Evolutionary conservation across 208 protist genomes (phyloP), one percentile per base, ranked within the genome.

Genomic region (Leishmania guyanensis): DNA sequence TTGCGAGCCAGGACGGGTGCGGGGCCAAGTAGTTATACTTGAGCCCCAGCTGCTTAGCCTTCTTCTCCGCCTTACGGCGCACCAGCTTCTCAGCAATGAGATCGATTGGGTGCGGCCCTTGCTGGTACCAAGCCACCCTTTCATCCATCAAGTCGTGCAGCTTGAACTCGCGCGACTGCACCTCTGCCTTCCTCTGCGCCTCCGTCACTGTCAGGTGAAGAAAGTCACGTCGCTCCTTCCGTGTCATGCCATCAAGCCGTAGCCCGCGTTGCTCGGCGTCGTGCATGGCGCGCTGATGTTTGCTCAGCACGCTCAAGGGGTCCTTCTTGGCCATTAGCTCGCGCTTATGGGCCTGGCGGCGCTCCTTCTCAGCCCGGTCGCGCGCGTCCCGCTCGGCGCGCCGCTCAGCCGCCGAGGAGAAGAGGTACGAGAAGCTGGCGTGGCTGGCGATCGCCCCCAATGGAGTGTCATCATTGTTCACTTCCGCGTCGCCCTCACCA

Each of bases 71-170:
- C 77, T 97, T 97, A 53, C 88, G 75, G 26, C 81, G 76, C 26
- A 97, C 92, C 22, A 97, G 90, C 70, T 93, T 94, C 74, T 97
- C 92, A 8, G 93, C 83, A 78, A 97, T 95, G 71, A 96, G 75
- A 79, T 97, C 94, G 81, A 97, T 91, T 3, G 94, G 94, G 78
- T 92, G 87, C 16, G 94, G 94, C 0, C 93, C 94, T 78, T 97
- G 94, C 85, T 97, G 94, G 69, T 97, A 97, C 93, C 94, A 97
- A 68, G 89, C 92, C 4, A 96, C 66, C 71, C 88, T 88, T 74
- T 88, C 89, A 79, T 97, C 94, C 94, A 97, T 96, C 33, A 97
- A 77, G 26, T 95, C 92, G 79, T 97, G 93, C 46, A 93, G 90
- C 68, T 92, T 91, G 36, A 94, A 89, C 16, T 92, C 86, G 12